phyloP scores from a whole-genome alignment of 352 stramenopile genomes.

The Globisporangium apiculatum region DNA sequence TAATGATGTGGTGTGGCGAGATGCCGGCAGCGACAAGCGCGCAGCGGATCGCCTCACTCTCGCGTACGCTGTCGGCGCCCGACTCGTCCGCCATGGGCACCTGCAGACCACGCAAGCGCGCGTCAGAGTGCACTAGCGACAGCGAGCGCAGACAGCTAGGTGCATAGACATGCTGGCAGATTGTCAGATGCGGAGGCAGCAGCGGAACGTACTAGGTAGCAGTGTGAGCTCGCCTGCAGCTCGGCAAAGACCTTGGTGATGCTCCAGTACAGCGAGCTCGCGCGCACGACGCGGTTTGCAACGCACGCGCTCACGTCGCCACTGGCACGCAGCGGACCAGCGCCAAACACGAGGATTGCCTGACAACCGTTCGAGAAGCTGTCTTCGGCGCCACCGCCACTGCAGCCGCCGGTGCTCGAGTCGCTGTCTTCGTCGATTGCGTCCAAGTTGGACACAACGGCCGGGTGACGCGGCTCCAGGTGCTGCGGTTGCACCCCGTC shows the following conservation, averaged over 20 bases:
- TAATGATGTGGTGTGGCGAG: conserved; percentile 60
- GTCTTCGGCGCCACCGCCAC: neutral
- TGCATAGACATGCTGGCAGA: too few relatives aligned
- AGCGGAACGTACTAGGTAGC: conserved; percentile 25
- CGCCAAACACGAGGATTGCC: conserved; percentile 45
- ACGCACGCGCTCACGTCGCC: conserved; percentile 24
- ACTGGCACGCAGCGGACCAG: conserved; percentile 18
- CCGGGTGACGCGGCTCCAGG: conserved; percentile 30
- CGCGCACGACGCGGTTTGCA: conserved; percentile 27
- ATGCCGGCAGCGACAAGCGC: conserved; percentile 42
- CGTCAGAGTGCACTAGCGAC: neutral
- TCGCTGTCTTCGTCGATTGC: conserved; percentile 46
- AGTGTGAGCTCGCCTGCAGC: conserved; percentile 28
- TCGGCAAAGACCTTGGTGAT: conserved; percentile 30
- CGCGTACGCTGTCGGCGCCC: conserved; percentile 27
- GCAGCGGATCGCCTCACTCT: conserved; percentile 46
- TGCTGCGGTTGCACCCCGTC: conserved; percentile 32
- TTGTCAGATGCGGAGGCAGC: too few relatives aligned
- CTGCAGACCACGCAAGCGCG: conserved; percentile 8
- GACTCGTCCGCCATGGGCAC: conserved; percentile 33
- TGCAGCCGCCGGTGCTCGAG: neutral
- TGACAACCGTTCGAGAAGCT: conserved; percentile 18
- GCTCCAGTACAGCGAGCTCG: conserved; percentile 50
- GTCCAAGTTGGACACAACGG: conserved; percentile 39
- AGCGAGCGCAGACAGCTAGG: too few relatives aligned